Base-by-base conservation (phyloP, 2,329 filamentous ascomycete species). In the Tolypocladium amazonense region DNA sequence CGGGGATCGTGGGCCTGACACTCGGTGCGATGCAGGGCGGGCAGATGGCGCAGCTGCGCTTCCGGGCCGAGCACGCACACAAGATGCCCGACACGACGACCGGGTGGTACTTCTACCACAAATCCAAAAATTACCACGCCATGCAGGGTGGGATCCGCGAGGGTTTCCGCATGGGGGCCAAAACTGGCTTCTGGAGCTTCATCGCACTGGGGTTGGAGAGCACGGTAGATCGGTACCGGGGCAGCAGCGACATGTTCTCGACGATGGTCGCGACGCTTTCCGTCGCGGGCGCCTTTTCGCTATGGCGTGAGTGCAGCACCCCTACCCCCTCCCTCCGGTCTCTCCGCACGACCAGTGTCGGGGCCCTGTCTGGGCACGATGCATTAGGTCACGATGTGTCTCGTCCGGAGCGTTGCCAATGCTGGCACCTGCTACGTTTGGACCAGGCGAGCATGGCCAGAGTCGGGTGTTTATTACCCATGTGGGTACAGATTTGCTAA, bases 61-160 rank as follows among this genome's bases (percentile, higher is more conserved):
- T 97, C 77, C 88, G 93, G 59, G 94, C 94, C 62, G 94, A 99
- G 75, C 96, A 99, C 71, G 92, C 94, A 1, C 94, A 99, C 79
- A 89, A 93, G 65, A 85, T 97, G 63, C 94, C 94, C 25, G 86
- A 84, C 4, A 87, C 87, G 1, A 87, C 90, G 33, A 85, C 87
- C 2, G 93, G 92, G 23, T 99, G 94, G 94, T 99, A 93, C 71
- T 83, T 97, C n/a, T 99, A 99, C 74, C 93, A 97, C 79, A 97
- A 97, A 76, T 90, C 86, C 71, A 97, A 97, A 75, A 97, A 96
- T 75, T 97, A 99, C 77, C 86, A 91, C 68, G 83, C 88, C 57
- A 87, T 90, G 67, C 81, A 88, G 27, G 89, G 88, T 7, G 93
- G 89, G 0, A 77, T 95, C 23, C 84, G 84, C 58, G 91, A 96